Evolutionary conservation across 768 basidiomycete genomes (phyloP), one percentile per base, ranked within the genome.

Genomic region (Hydnomerulius pinastri): DNA sequence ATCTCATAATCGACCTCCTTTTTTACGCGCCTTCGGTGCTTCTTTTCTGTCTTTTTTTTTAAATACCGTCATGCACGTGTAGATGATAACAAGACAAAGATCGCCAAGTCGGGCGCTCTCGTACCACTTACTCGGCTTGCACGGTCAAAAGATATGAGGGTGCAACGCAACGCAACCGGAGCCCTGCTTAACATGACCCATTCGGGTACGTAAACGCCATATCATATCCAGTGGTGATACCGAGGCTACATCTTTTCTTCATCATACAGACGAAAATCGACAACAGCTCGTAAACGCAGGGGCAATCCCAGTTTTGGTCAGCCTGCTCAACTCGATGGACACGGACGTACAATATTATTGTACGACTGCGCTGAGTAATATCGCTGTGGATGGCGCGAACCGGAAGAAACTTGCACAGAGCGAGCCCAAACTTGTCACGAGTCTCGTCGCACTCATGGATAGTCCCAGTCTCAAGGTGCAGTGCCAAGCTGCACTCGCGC

Each of bases 311-410:
- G 97, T 99, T 25, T 81, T 96, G 10, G 97, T 99, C 57, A 87
- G 87, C 63, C 78, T 99, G 28, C 77, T 99, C 55, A 97, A 95
- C 66, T 94, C 92, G 5, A 85, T 90, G 41, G 97, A 99, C 68
- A 99, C 97, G n/a, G 97, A 99, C 65, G 97, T 99, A 2, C 97
- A 99, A 68, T 99, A 99, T 65, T 99, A 99, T 68, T 99, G 97
- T 71, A 99, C 97, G 6, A 99, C 97, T 11, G 97, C 97, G 6
- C 72, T 99, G 60, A 94, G 91, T 67, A 99, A 99, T 64, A 99
- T 99, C 57, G 97, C 97, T 28, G 97, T 99, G 6, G 97, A 99
- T 72, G 90, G 92, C 85, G 59, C 53, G 69, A 99, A 98, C 71
- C 79, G 97, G 59, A 95, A 94, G 79, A 96, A 95, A 70, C 78